Conservation (phyloP, 768 basidiomycete species). For the Paxillus ammoniavirescens region DNA sequence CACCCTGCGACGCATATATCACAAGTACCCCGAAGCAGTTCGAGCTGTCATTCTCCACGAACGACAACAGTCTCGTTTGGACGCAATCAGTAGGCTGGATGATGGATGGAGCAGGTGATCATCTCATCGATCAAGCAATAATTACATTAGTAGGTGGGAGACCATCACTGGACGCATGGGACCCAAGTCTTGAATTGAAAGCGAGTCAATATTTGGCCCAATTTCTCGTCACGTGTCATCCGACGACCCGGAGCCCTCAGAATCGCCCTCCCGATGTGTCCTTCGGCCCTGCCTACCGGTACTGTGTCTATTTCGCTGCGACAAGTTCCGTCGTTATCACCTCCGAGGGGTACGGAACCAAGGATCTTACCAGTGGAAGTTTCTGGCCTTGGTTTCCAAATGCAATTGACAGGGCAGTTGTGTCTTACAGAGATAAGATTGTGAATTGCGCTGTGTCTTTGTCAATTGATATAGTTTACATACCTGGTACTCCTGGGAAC, state of each 20-base stretch:
- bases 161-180: slow-evolving; percentile 18
- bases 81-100: slow-evolving; percentile 7
- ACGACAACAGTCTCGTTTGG: slow-evolving; percentile 27
- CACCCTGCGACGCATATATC: slow-evolving; percentile 46
- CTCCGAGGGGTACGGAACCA: slow-evolving; percentile 21
- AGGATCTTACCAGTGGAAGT: slow-evolving; percentile 68
- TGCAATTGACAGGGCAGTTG: slow-evolving; percentile 86
- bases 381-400: slow-evolving; percentile 91
- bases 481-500: slow-evolving; percentile 92
- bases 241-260: slow-evolving; percentile 68
- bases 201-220: slow-evolving; percentile 8
- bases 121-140: slow-evolving; percentile 14
- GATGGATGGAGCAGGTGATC: slow-evolving; percentile 19
- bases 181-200: slow-evolving; percentile 10
- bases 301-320: slow-evolving; percentile 79
- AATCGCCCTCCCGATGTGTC: slow-evolving; percentile 54
- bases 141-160: slow-evolving; percentile 26
- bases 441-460: slow-evolving; percentile 15
- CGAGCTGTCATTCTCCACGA: slow-evolving; percentile 34
- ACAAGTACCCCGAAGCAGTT: slow-evolving; percentile 49
- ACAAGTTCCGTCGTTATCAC: slow-evolving; percentile 18
- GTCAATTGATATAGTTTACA: slow-evolving; percentile 21
- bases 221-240: slow-evolving; percentile 43
- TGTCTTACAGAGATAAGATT: slow-evolving; percentile 47
- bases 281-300: slow-evolving; percentile 59